A percentile compares a stretch with the other conserved stretches of the same genome.
These are phyloP conservation scores for Colletotrichum gigasporum DNA, from an alignment of 2,329 filamentous ascomycete species.

Conservation along the genomic window DNA sequence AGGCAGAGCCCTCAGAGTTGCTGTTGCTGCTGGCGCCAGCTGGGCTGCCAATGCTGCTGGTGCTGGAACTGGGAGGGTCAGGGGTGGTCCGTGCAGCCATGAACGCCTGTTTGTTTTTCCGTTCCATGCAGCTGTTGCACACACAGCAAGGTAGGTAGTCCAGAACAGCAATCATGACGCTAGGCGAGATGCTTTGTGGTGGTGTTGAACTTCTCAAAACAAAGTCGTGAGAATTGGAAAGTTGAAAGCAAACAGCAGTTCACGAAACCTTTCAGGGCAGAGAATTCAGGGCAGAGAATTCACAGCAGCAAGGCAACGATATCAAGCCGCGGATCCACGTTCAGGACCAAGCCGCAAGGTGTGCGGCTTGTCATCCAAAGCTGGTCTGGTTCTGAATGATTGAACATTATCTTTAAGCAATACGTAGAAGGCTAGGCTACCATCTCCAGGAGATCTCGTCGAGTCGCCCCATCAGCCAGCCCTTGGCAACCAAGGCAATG, in stretches of 20 bases:
- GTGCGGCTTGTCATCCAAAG: not conserved
- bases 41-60: constrained; percentile 16
- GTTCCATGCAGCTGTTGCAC: constrained; percentile 8
- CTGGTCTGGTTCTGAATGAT: constrained; percentile 10
- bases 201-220: too few relatives aligned
- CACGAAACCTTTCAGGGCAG: not conserved
- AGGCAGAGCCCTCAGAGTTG: not conserved
- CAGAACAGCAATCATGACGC: not conserved
- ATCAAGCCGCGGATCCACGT: not conserved
- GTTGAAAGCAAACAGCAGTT: not conserved
- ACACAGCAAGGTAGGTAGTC: not conserved
- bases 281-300: not conserved
- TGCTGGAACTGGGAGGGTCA: not conserved
- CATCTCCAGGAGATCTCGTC: not conserved
- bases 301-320: not conserved
- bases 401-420: constrained; percentile 31
- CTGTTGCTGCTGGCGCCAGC: constrained; percentile 18
- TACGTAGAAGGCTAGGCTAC: constrained; percentile 8
- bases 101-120: constrained; percentile 18
- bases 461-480: constrained; percentile 8
- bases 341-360: not conserved
- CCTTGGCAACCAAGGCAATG: not conserved
- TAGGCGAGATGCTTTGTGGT: not conserved
- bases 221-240: too few relatives aligned
- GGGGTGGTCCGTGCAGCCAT: constrained; percentile 15